Percentiles rank a stretch among this genome's conserved stretches.
Conservation (phyloP, 2,329 filamentous ascomycete genomes). For the Lecanicillium sp. region DNA sequence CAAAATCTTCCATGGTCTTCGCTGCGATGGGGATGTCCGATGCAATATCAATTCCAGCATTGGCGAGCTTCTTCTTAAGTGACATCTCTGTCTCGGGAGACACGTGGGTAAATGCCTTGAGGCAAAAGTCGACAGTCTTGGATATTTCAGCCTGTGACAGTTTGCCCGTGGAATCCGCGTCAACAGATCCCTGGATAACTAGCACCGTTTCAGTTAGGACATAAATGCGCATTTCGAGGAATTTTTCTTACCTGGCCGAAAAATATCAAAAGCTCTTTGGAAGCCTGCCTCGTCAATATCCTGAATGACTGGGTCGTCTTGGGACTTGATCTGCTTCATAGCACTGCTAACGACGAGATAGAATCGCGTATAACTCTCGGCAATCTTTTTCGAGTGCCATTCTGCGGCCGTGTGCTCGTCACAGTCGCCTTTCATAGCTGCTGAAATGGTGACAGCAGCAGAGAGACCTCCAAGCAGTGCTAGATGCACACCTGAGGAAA, state of each 20-base stretch:
- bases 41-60: conserved; percentile 11
- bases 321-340: conserved; percentile 16
- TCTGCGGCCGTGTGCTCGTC: conserved; percentile 30
- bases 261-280: conserved; percentile 36
- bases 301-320: conserved; percentile 33
- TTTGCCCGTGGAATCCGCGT: conserved; percentile 24
- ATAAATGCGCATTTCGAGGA: not conserved
- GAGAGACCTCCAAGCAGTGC: conserved; percentile 37
- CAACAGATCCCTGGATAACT: conserved; percentile 32
- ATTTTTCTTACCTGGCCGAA: conserved; percentile 31
- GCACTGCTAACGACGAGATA: conserved; percentile 35
- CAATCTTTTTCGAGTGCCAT: conserved; percentile 39
- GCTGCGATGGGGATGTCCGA: not conserved
- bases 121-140: conserved; percentile 29
- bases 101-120: conserved; percentile 27
- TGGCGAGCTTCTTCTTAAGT: conserved; percentile 19
- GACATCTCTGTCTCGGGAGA: conserved; percentile 19
- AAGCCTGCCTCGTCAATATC: conserved; percentile 38
- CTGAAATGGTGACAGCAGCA: conserved; percentile 38
- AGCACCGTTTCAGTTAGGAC: not conserved
- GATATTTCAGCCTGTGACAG: conserved; percentile 25
- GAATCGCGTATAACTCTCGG: conserved; percentile 42
- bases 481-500: conserved; percentile 43
- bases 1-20: not conserved
- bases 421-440: conserved; percentile 31